Conservation (phyloP, 805 yeast species). For the Phaffomyces antillensis region DNA sequence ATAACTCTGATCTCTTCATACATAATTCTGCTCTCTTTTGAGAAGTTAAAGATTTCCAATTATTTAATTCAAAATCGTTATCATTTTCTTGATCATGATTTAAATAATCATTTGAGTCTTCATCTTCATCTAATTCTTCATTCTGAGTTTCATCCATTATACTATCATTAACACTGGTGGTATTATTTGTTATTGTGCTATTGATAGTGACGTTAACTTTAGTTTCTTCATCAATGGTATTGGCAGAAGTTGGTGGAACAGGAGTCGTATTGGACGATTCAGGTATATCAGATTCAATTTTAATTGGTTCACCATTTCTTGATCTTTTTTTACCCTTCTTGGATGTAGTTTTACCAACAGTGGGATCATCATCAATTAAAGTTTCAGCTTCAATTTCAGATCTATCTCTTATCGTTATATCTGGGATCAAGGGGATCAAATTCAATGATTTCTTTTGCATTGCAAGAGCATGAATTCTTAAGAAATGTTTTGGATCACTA, state of each 20-base stretch:
- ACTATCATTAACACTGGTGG: background rate
- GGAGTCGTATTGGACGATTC: slow-evolving; percentile 1
- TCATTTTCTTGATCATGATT: slow-evolving; percentile 23
- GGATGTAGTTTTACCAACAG: slow-evolving; percentile 27
- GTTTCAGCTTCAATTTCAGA: slow-evolving; percentile 54
- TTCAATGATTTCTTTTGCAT: slow-evolving; percentile 86
- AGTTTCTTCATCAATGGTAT: too few species aligned
- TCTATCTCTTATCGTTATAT: slow-evolving; percentile 68
- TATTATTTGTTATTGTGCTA: background rate
- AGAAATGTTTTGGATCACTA: slow-evolving; percentile 88
- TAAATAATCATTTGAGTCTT: slow-evolving; percentile 34
- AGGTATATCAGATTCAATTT: slow-evolving; percentile 5
- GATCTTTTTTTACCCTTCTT: slow-evolving; percentile 35
- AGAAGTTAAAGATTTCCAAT: slow-evolving; percentile 82
- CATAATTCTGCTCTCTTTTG: slow-evolving; percentile 73
- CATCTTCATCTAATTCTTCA: slow-evolving; percentile 27
- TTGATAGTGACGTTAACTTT: background rate
- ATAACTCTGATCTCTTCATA: slow-evolving; percentile 56
- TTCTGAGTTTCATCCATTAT: slow-evolving; percentile 17
- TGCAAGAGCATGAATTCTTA: slow-evolving; percentile 88
- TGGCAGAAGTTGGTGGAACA: background rate
- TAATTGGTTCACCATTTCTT: slow-evolving; percentile 26
- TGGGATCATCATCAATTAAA: slow-evolving; percentile 19
- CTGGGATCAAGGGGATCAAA: slow-evolving; percentile 81
- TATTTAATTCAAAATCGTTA: slow-evolving; percentile 66